Conservation (phyloP, 2,329 filamentous ascomycete species). For the Xylaria sp. region DNA sequence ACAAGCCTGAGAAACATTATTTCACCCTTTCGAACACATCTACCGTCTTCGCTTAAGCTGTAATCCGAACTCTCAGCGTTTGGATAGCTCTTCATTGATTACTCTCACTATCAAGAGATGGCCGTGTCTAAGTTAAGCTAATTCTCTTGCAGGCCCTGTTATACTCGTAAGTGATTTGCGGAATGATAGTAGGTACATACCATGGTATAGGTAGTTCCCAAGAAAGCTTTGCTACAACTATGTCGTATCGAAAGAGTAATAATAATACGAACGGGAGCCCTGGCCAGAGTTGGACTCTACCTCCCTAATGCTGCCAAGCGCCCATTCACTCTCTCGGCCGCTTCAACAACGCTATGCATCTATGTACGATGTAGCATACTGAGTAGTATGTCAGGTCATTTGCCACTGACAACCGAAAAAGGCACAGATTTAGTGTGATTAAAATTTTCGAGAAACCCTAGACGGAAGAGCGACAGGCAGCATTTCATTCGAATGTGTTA, state of each 20-base stretch:
- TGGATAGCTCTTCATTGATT: not conserved
- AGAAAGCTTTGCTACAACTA: conserved; percentile 2
- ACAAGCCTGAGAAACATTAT: not conserved
- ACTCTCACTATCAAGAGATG: not conserved
- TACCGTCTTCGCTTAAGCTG: not conserved
- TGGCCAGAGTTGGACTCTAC: not conserved
- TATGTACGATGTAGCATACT: not conserved
- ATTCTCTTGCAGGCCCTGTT: not conserved
- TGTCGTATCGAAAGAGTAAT: conserved; percentile 9
- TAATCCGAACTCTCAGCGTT: not conserved
- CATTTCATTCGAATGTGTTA: conserved; percentile 4
- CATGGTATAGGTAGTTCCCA: not conserved
- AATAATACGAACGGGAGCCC: conserved; percentile 10
- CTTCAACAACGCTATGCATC: not conserved
- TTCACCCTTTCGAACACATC: not conserved
- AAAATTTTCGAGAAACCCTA: not conserved
- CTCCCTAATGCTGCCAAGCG: conserved; percentile 15
- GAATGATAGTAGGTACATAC: not conserved
- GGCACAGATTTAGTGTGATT: not conserved
- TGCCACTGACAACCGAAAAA: conserved; percentile 1
- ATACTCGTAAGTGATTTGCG: not conserved
- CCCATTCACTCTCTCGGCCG: not conserved
- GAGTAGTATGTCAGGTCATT: not conserved
- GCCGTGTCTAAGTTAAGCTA: conserved; percentile 9
- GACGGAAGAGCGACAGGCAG: not conserved